Conservation (phyloP, 345 rosid genomes). For the Crucihimalaya himalaica region DNA sequence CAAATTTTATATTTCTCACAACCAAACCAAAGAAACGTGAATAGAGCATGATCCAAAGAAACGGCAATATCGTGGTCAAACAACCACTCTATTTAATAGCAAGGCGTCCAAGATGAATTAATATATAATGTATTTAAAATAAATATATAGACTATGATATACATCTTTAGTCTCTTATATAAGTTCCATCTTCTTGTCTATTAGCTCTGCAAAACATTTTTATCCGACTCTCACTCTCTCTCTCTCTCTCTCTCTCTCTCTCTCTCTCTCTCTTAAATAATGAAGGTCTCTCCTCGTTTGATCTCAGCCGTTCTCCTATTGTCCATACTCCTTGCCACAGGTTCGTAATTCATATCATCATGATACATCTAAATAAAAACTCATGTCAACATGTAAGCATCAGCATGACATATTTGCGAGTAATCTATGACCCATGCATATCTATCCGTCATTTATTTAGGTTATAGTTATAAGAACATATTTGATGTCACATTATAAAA, state of each 20-base stretch:
- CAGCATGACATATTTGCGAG: background rate
- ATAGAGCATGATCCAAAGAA: constrained; percentile 17
- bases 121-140: background rate
- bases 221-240: background rate
- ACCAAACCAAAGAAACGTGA: background rate
- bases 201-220: background rate
- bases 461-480: background rate
- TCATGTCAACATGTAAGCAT: background rate
- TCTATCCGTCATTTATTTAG: background rate
- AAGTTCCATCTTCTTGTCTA: constrained; percentile 4
- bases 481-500: background rate
- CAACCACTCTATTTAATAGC: constrained; percentile 21
- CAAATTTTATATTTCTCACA: background rate
- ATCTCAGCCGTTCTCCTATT: constrained; percentile 8
- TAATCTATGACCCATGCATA: background rate
- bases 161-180: background rate
- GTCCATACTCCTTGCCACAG: constrained; percentile 31
- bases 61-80: constrained; percentile 24
- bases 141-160: background rate
- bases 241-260: no score
- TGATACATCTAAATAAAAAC: background rate
- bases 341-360: constrained; percentile 15
- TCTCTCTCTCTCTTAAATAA: background rate
- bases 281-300: constrained; percentile 29
- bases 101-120: background rate